Evolutionary conservation across 305 asterid genomes (phyloP), one percentile per base, ranked within the genome.

Genomic region (Fraxinus latifolia): DNA sequence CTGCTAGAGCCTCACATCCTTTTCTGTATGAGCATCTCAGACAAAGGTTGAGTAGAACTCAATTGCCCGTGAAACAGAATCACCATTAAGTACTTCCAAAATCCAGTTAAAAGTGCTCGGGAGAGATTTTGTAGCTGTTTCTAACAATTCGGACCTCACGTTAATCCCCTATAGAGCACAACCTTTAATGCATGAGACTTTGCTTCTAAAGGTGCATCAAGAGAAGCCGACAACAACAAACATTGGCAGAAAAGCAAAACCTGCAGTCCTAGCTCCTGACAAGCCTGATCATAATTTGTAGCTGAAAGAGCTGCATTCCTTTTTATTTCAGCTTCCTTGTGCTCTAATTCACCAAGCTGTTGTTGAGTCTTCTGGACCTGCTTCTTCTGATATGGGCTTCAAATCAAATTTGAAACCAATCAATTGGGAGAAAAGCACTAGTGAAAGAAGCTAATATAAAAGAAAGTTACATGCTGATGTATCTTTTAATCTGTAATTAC

Each of bases 181-280:
- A 80, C 17, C 36, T 67, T 39, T 14, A 7, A 31, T 9, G 78
- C 37, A 44, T 12, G 55, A 60, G 71, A 74, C 60, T 3, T 62
- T 55, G 19, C 9, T 67, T 70, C 23, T 33, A 34, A 84, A 58
- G 81, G 55, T 76, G 31, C 79, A 58, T 55, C 15, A 80, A 50
- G 11, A 74, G 31, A 72, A 58, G 81, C 11, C 6, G 67, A 5
- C 42, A 58, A 75, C 21, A 5, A 77, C 4, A 80, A 73, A 79
- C 58, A 36, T 14, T 42, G 72, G 15, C 76, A 34, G 8, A 80
- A 83, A 83, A 79, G 72, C 62, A 77, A 85, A 79, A 96, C 99
- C 98, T 92, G 97, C 93, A 96, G 85, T 32, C 98, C 98, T 60
- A 96, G 90, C 88, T 94, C 98, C 82, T 91, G 98, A 86, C 98